Base-by-base conservation (phyloP, 495 filamentous ascomycete species). In the Lophium mytilinum region DNA sequence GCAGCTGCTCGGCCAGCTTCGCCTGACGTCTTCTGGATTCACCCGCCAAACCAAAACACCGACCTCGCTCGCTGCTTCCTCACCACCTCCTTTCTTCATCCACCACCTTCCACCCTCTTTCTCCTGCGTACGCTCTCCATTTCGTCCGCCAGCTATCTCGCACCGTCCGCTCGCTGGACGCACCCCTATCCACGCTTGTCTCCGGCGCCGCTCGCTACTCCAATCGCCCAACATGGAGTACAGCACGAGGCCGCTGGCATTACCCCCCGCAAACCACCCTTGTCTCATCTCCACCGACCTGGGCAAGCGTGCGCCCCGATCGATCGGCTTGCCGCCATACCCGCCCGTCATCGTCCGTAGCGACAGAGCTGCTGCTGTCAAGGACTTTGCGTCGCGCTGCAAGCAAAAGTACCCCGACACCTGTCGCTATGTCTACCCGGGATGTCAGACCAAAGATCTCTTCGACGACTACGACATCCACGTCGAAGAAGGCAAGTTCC, bases 381-480 rank as follows among this genome's bases (percentile, higher is more conserved):
- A 61, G 14, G 52, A 69, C 5, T 37, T 46, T 0, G 63, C 63
- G 33, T 41, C 34, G 9, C 15, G 33, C 37, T 59, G 76, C 21
- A 69, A 66, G 12, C 35, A 53, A 0, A 46, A 71, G 3, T 74
- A 70, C 50, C 72, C 68, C 8, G 55, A 63, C 18, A 53, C 60
- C 9, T 72, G 69, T 33, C 49, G 43, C 33, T 37, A 65, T 62
- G 53, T 55, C 50, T 41, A 65, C 76, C 34, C 63, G 57, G 65
- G 47, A 65, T 76, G 18, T 52, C 39, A 33, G 4, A 55, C 83
- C 12, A 73, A 77, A 56, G 48, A 73, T n/a, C 81, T 77, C 50
- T 83, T 77, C 53, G 80, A 83, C 58, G 61, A 67, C 3, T 54
- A 68, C 41, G 80, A 83, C 50, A 73, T 81, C 24, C 76, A 73